phyloP scores from a whole-genome alignment of 179 eudicot genomes.

The Drosera spatulata region DNA sequence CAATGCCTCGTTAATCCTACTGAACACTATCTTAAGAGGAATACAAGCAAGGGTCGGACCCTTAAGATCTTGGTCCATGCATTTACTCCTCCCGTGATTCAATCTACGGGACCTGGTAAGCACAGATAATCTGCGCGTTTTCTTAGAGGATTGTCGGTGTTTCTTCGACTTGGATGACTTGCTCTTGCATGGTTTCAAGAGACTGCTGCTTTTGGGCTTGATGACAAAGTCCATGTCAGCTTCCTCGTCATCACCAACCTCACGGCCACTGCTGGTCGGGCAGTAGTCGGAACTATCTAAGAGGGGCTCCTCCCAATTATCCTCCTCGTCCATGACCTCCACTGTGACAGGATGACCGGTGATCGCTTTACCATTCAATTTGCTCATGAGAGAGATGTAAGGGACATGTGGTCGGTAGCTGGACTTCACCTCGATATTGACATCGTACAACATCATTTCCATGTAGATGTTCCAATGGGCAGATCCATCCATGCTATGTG shows the following conservation, averaged over 20 bases:
- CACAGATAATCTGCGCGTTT: slow-evolving; percentile 62
- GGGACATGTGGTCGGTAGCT: slow-evolving; percentile 60
- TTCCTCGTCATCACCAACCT: slow-evolving; percentile 20
- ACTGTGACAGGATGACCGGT: slow-evolving; percentile 69
- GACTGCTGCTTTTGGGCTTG: too few relatives aligned
- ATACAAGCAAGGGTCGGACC: slow-evolving; percentile 64
- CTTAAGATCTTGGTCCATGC: slow-evolving; percentile 30
- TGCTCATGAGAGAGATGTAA: slow-evolving; percentile 79
- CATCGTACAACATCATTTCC: slow-evolving; percentile 37
- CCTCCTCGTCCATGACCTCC: slow-evolving; percentile 39
- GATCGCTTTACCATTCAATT: slow-evolving; percentile 44
- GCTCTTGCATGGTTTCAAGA: slow-evolving; percentile 10
- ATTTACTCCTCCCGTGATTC: slow-evolving; percentile 19
- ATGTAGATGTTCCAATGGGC: slow-evolving; percentile 5
- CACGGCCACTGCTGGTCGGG: slow-evolving; percentile 19
- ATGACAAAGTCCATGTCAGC: too few relatives aligned
- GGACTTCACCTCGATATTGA: slow-evolving; percentile 53
- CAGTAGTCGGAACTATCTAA: slow-evolving; percentile 15
- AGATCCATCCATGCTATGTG: too few relatives aligned
- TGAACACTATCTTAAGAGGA: slow-evolving; percentile 68
- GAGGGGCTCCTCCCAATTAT: slow-evolving; percentile 37
- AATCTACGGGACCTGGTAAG: slow-evolving; percentile 33
- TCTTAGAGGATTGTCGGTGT: slow-evolving; percentile 41
- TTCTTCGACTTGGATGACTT: slow-evolving; percentile 36
- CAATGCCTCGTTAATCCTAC: slow-evolving; percentile 72